Evolutionary conservation across 768 basidiomycete species (phyloP).

Genomic region (Pleurotus salmoneostramineus): DNA sequence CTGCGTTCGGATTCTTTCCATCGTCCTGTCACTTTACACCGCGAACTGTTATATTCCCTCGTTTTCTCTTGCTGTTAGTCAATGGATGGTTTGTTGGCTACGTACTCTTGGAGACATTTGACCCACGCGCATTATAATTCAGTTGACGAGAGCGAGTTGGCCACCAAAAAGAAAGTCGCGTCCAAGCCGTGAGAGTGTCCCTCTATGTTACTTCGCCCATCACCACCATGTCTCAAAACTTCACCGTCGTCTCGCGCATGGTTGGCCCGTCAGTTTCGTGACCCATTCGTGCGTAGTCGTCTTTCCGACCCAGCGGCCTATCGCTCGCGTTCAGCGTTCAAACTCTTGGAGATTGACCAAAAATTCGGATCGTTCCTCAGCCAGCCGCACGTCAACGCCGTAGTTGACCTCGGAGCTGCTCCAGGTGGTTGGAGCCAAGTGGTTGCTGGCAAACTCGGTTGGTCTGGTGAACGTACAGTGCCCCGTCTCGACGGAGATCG

Average conservation of each 20-base stretch:
- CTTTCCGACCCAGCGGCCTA: slow-evolving; percentile 38
- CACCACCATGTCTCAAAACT: slow-evolving; percentile 13
- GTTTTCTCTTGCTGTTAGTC: neutral
- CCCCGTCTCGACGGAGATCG: neutral
- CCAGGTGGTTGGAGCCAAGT: slow-evolving; percentile 97
- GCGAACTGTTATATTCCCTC: slow-evolving; percentile 2
- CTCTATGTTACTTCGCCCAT: slow-evolving; percentile 18
- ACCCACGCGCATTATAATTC: too few species aligned
- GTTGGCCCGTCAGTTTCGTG: slow-evolving; percentile 66
- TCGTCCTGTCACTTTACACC: neutral
- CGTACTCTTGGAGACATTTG: neutral
- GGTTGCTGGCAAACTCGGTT: slow-evolving; percentile 59
- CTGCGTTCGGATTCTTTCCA: neutral
- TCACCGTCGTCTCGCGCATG: slow-evolving; percentile 51
- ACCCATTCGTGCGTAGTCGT: slow-evolving; percentile 68
- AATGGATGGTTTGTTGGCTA: slow-evolving; percentile 1
- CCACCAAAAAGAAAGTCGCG: too few species aligned
- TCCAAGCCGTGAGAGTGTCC: too few species aligned
- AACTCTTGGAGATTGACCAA: slow-evolving; percentile 76
- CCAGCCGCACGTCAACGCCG: slow-evolving; percentile 47
- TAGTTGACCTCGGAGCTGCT: slow-evolving; percentile 88
- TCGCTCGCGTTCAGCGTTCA: slow-evolving; percentile 89
- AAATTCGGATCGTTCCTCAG: slow-evolving; percentile 50
- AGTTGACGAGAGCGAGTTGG: too few species aligned
- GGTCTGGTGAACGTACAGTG: slow-evolving; percentile 19